A percentile compares a stretch with the other conserved stretches of the same genome.
Conservation (phyloP, 169 alveolate species). For the Amoebophrya sp. region DNA sequence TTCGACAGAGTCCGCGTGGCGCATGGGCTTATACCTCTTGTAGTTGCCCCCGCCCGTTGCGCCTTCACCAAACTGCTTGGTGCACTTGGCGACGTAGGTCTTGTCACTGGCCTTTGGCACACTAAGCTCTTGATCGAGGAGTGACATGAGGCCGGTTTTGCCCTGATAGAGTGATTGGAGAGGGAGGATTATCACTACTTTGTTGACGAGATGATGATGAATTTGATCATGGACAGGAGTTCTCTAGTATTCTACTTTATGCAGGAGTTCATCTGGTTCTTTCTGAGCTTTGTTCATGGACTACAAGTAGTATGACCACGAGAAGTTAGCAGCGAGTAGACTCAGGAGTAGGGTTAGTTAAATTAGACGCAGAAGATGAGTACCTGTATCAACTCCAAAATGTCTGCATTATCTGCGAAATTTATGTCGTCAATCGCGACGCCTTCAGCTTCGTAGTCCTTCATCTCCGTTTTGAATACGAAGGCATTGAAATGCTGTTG, state of each 20-base stretch:
- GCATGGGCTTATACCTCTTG: neutral
- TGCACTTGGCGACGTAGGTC: neutral
- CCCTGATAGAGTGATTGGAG: too few species aligned
- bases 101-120: neutral
- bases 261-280: too few species aligned
- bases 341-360: too few species aligned
- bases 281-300: too few species aligned
- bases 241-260: too few species aligned
- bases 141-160: neutral
- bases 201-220: too few species aligned
- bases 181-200: too few species aligned
- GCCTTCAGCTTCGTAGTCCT: neutral
- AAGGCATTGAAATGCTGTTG: neutral
- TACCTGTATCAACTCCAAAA: neutral
- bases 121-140: neutral
- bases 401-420: neutral
- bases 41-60: neutral
- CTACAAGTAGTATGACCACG: too few species aligned
- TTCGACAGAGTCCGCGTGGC: neutral
- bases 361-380: too few species aligned
- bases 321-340: too few species aligned
- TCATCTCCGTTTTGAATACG: neutral
- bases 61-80: neutral
- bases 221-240: too few species aligned
- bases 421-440: neutral